Percentiles rank a stretch among this genome's conserved stretches.
Evolutionary conservation across 1,284 basidiomycete genomes (phyloP).

Genomic region (Schizopora paradoxa): DNA sequence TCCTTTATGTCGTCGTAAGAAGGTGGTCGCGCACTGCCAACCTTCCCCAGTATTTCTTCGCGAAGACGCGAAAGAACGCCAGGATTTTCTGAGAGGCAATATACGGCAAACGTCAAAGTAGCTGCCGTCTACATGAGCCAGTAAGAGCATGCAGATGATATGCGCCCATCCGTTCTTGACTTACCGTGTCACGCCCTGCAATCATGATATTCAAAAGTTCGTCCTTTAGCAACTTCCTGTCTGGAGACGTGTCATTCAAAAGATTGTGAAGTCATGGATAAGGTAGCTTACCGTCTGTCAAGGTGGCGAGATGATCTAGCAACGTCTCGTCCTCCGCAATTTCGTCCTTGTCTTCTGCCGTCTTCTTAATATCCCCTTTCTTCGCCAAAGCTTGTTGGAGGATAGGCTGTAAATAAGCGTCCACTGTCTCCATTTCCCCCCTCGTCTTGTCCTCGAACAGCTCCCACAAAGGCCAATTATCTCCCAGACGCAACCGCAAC

Average conservation of each 20-base stretch:
- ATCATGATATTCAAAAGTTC: slow-evolving; percentile 25
- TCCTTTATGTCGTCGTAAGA: slow-evolving; percentile 41
- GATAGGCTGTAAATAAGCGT: slow-evolving; percentile 33
- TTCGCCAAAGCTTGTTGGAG: slow-evolving; percentile 28
- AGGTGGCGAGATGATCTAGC: slow-evolving; percentile 21
- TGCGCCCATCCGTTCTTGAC: not conserved
- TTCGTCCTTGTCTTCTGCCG: slow-evolving; percentile 15
- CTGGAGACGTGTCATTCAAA: slow-evolving; percentile 2
- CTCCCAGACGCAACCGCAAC: slow-evolving; percentile 22
- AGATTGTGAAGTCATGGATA: not conserved
- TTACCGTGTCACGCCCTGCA: slow-evolving; percentile 27
- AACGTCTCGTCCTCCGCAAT: slow-evolving; percentile 19
- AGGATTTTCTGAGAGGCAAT: slow-evolving; percentile 47
- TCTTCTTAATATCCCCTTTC: slow-evolving; percentile 20
- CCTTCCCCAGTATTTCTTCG: slow-evolving; percentile 38
- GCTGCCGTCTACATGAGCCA: slow-evolving; percentile 33
- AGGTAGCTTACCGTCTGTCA: slow-evolving; percentile 19
- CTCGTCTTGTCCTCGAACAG: slow-evolving; percentile 29
- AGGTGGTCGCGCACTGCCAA: slow-evolving; percentile 37
- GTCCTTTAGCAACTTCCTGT: slow-evolving; percentile 23
- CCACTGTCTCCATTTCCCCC: slow-evolving; percentile 30
- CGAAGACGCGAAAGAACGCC: slow-evolving; percentile 38
- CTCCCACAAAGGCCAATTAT: slow-evolving; percentile 30
- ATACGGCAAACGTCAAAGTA: slow-evolving; percentile 43
- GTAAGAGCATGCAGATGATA: not conserved